These are phyloP conservation scores for Penicillium psychrofluorescens DNA, from an alignment of 495 filamentous ascomycete genomes.

Conservation along the genomic window DNA sequence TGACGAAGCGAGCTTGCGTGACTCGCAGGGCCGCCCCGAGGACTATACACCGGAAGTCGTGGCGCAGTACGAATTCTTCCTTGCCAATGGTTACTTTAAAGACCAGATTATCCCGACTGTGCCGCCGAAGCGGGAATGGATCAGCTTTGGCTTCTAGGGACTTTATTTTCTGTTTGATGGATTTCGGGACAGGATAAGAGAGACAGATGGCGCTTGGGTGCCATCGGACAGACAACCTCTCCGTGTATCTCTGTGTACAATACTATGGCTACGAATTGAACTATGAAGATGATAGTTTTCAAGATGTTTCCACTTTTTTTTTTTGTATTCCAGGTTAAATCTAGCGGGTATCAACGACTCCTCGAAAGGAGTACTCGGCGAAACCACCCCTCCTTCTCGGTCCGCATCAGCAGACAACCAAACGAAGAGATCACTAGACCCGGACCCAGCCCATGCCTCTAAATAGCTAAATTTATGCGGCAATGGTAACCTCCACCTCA, in stretches of 20 bases:
- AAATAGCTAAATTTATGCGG: conserved; percentile 58
- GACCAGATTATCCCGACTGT: conserved; percentile 59
- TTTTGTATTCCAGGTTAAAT: conserved; percentile 23
- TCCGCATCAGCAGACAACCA: no score
- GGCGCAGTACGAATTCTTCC: conserved; percentile 53
- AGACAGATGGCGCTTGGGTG: not conserved
- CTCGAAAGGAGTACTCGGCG: no score
- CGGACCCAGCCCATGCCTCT: conserved; percentile 5
- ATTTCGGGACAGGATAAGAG: not conserved
- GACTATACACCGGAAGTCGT: conserved; percentile 41
- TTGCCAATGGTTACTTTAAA: conserved; percentile 54
- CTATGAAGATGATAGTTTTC: conserved; percentile 4
- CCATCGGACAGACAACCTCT: no score
- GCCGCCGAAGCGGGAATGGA: conserved; percentile 67
- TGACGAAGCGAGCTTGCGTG: conserved; percentile 32
- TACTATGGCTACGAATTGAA: not conserved
- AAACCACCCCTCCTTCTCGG: no score
- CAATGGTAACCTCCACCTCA: conserved; percentile 99
- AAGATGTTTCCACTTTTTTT: conserved; percentile 31
- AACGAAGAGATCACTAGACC: no score
- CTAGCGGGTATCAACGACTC: conserved; percentile 25
- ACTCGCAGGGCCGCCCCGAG: conserved; percentile 29
- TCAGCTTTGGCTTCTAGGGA: conserved; percentile 61
- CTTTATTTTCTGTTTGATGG: not conserved
- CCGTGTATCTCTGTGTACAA: not conserved